A percentile compares a stretch with the other conserved stretches of the same genome.
Conservation (phyloP, 371 early-diverging fungal species). For the Mortierella sp. region DNA sequence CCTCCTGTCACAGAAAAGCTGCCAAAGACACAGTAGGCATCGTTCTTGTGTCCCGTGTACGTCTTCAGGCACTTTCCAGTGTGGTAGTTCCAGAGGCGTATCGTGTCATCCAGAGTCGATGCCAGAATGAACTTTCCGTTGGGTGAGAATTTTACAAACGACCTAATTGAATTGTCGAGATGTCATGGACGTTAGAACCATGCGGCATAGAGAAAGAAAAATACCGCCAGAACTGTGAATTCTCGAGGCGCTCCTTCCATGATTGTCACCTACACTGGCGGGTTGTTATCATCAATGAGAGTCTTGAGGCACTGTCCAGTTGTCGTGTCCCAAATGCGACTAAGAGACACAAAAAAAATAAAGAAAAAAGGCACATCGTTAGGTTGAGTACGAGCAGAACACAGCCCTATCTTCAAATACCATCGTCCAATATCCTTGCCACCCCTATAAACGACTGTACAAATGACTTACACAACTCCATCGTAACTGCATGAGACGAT, state of each 20-base stretch:
- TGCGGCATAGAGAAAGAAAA: neutral
- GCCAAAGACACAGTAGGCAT: slow-evolving; percentile 93
- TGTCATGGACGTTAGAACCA: no score
- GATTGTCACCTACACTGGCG: slow-evolving; percentile 81
- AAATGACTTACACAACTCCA: slow-evolving; percentile 86
- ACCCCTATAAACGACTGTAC: neutral
- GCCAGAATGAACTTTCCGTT: slow-evolving; percentile 98
- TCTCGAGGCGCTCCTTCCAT: neutral
- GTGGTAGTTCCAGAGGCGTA: slow-evolving; percentile 95
- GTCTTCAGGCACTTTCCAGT: slow-evolving; percentile 95
- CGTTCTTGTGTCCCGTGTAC: slow-evolving; percentile 92
- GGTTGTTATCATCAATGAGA: slow-evolving; percentile 93
- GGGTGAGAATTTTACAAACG: slow-evolving; percentile 97
- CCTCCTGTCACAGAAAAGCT: slow-evolving; percentile 94
- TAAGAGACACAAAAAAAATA: slow-evolving; percentile 42
- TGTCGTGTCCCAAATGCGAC: slow-evolving; percentile 97
- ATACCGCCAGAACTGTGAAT: no score
- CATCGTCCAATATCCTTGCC: neutral
- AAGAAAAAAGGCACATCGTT: no score
- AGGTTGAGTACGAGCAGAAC: neutral
- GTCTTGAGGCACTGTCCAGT: slow-evolving; percentile 98
- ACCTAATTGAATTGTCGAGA: no score
- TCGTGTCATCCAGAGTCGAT: slow-evolving; percentile 91
- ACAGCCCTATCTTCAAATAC: neutral
- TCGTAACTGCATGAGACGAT: slow-evolving; percentile 96